phyloP scores from a whole-genome alignment of 169 alveolate genomes.

The Plasmodium yoelii region DNA sequence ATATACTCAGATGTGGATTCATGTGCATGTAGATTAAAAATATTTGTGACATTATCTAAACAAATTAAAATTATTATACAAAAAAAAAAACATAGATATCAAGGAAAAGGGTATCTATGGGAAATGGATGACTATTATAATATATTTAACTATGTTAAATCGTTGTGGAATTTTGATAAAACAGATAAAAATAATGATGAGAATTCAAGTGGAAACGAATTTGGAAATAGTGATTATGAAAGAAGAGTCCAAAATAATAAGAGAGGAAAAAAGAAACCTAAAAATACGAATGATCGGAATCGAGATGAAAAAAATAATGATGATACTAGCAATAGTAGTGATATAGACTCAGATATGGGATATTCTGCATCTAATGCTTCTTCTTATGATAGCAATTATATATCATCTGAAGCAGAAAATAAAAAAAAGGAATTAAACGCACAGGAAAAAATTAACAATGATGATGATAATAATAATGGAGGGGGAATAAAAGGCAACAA shows the following conservation, averaged over 20 bases:
- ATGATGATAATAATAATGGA: background rate
- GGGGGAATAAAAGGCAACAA: background rate
- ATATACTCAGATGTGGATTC: conserved; percentile 73
- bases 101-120: conserved; percentile 15
- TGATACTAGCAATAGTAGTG: conserved; percentile 5
- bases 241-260: background rate
- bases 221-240: conserved; percentile 2
- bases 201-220: conserved; percentile 31
- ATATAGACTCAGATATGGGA: conserved; percentile 1
- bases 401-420: conserved; percentile 70
- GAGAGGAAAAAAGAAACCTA: conserved; percentile 6
- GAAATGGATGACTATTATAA: conserved; percentile 54
- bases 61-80: conserved; percentile 51
- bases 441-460: conserved; percentile 59
- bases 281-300: background rate
- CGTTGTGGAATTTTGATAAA: conserved; percentile 73
- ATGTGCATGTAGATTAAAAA: conserved; percentile 75
- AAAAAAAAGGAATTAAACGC: conserved; percentile 68
- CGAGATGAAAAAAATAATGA: conserved; percentile 2
- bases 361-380: conserved; percentile 21
- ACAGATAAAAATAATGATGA: conserved; percentile 36
- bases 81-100: conserved; percentile 46
- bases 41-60: conserved; percentile 51
- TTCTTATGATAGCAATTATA: conserved; percentile 41
- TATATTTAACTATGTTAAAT: conserved; percentile 70